Base-by-base conservation (phyloP, 768 basidiomycete species). In the Phaffia australis region DNA sequence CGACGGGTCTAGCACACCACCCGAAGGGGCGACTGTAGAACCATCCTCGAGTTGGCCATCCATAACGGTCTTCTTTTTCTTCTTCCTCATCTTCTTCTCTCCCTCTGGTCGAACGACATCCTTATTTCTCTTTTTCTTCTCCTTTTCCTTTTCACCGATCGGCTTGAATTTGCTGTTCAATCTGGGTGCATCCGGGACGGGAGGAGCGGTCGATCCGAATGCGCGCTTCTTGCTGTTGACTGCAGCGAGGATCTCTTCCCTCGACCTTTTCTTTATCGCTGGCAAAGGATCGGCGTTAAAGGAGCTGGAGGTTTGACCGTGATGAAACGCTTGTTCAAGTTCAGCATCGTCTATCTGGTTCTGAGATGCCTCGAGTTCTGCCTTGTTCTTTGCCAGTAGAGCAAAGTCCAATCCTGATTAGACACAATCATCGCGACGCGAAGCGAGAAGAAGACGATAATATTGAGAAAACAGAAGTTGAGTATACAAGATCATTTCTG, bases 381-480 rank as follows among this genome's bases (percentile, higher is more conserved):
- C 85, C 76, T 85, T 90, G 70, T 87, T 85, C 71, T 89, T 87
- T 72, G 89, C 87, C 19, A 95, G 80, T 8, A 95, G 81, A 0
- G 89, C 86, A 70, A 86, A 81, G 73, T 97, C 93, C 56, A 97
- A 84, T 30, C 89, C 89, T 71, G 18, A 27, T 47, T 30, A 60
- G 5, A n/a, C 18, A 11, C 2, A 6, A 59, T 9, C 3, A 57
- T 27, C 5, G 52, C 11, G 11, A 5, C 11, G 35, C 11, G 35
- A 42, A 42, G 35, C 35, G 11, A 42, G 35, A 42, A 11, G 11
- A 42, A 11, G 11, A 42, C 35, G 35, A 42, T 42, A 11, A 42
- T 5, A 5, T 5, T 42, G 35, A 42, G 4, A 4, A 4, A 42
- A 11, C 35, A 42, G 35, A 42, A 11, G 6, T 4, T 42, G 4